Base-by-base conservation (phyloP, 1,284 basidiomycete genomes). In the Rugosomyces carneus region DNA sequence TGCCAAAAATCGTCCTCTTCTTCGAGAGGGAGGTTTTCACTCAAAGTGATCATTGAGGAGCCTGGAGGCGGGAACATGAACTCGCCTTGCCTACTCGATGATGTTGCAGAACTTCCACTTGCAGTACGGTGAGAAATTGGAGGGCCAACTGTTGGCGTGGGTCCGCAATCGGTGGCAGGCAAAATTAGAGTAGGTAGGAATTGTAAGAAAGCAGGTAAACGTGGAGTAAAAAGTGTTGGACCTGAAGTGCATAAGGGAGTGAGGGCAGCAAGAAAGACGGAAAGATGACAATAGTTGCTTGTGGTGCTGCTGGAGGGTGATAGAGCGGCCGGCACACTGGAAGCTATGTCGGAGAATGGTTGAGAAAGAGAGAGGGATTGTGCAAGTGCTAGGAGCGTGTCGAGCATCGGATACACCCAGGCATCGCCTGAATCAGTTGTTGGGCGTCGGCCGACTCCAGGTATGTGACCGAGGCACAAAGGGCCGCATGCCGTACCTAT, bases 191-290 rank as follows among this genome's bases (percentile, higher is more conserved):
- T 66, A 0, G 81, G 81, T 23, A 89, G 67, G 61, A 87, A 87
- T 0, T 75, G 67, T 18, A 89, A 68, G 16, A 89, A 67, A 0
- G 73, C 72, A 7, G 68, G 65, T 2, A 90, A 65, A 55, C 89
- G 84, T 0, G 81, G 75, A 7, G 73, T 70, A 58, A 91, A 90
- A 8, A 91, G 69, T 0, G 68, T 64, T 0, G 89, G 81, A 48
- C 84, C 72, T 3, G 76, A 72, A 3, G 76, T 70, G 8, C 84
- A 80, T 13, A 93, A 74, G 0, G 89, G 84, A 0, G 84, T 86
- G 29, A 92, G 66, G 0, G 83, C 76, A 23, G 73, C 68, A 27
- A 92, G 70, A 57, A 84, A 87, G 0, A 68, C 68, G n/a, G 80
- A 78, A 6, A 81, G 72, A 48, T 76, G 71, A 36, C 64, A 60